Evolutionary conservation across 2,329 filamentous ascomycete genomes (phyloP).

Genomic region (Exophiala sideris): DNA sequence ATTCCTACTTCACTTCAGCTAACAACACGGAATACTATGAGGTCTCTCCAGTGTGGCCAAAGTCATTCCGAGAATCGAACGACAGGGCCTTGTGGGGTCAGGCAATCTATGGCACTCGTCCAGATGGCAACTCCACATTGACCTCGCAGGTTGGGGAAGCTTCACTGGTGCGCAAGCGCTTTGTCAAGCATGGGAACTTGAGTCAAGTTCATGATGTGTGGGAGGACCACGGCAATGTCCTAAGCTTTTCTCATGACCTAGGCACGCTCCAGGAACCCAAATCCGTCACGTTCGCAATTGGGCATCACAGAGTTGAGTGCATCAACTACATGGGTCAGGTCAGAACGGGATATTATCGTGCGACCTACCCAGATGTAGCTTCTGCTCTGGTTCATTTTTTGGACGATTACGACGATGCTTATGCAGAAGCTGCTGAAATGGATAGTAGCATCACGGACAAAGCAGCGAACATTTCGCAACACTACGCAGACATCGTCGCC

Average conservation of each 20-base stretch:
- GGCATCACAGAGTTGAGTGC: conserved; percentile 39
- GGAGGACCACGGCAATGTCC: conserved; percentile 31
- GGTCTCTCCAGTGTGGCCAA: conserved; percentile 31
- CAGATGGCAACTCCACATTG: conserved; percentile 29
- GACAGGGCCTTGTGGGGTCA: conserved; percentile 42
- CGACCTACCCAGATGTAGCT: conserved; percentile 33
- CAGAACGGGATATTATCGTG: conserved; percentile 41
- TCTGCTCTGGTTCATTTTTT: conserved; percentile 40
- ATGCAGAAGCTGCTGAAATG: conserved; percentile 34
- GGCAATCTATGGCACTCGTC: conserved; percentile 39
- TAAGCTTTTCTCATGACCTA: conserved; percentile 41
- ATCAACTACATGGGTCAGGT: conserved; percentile 42
- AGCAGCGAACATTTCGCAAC: conserved; percentile 31
- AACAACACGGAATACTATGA: conserved; percentile 35
- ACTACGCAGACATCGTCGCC: conserved; percentile 43
- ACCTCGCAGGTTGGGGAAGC: conserved; percentile 33
- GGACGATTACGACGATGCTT: conserved; percentile 39
- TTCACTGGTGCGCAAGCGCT: conserved; percentile 32
- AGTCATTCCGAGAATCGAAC: conserved; percentile 38
- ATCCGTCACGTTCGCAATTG: conserved; percentile 42
- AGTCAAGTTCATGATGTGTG: conserved; percentile 28
- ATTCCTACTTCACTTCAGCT: conserved; percentile 29
- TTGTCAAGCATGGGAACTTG: conserved; percentile 34
- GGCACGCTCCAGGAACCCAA: conserved; percentile 30
- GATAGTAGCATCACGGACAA: conserved; percentile 34